phyloP scores from a whole-genome alignment of 495 filamentous ascomycete genomes.

The Lophiotrema nucula region DNA sequence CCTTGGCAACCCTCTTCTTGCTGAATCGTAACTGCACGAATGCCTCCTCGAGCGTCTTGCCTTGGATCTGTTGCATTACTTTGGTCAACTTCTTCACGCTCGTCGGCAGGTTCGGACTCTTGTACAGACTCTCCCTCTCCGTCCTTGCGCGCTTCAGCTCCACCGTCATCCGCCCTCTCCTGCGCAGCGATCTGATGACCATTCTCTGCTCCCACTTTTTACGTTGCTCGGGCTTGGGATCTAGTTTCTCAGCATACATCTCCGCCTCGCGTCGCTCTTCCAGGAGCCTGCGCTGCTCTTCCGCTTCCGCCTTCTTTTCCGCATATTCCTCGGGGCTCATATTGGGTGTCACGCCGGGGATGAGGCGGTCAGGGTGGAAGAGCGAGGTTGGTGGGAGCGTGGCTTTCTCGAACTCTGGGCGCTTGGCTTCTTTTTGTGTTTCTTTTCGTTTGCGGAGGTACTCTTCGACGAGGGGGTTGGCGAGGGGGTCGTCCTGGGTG shows the following conservation, averaged over 20 bases:
- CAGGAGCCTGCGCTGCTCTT: background rate
- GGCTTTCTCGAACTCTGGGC: background rate
- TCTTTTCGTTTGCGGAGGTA: conserved; percentile 29
- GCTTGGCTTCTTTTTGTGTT: background rate
- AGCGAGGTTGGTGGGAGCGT: background rate
- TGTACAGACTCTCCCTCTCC: conserved; percentile 66
- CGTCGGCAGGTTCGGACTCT: conserved; percentile 70
- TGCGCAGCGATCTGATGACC: conserved; percentile 67
- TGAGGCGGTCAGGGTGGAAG: background rate
- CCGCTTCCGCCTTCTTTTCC: background rate
- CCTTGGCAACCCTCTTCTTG: conserved; percentile 86
- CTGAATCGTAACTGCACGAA: conserved; percentile 93
- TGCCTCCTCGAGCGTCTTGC: conserved; percentile 89
- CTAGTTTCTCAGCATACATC: conserved; percentile 45
- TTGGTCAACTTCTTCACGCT: conserved; percentile 83
- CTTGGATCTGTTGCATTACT: conserved; percentile 80
- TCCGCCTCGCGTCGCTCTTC: background rate
- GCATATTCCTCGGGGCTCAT: background rate
- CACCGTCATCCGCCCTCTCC: conserved; percentile 64
- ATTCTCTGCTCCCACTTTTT: conserved; percentile 78
- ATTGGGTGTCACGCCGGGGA: background rate
- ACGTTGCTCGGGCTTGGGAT: conserved; percentile 67
- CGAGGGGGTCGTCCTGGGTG: background rate
- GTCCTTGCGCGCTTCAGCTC: conserved; percentile 63
- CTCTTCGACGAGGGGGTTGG: conserved; percentile 39